Percentiles rank a stretch among this genome's conserved stretches.
These are phyloP conservation scores for Sclerotinia nivalis DNA, from an alignment of 2,329 filamentous ascomycete species.

Conservation along the genomic window DNA sequence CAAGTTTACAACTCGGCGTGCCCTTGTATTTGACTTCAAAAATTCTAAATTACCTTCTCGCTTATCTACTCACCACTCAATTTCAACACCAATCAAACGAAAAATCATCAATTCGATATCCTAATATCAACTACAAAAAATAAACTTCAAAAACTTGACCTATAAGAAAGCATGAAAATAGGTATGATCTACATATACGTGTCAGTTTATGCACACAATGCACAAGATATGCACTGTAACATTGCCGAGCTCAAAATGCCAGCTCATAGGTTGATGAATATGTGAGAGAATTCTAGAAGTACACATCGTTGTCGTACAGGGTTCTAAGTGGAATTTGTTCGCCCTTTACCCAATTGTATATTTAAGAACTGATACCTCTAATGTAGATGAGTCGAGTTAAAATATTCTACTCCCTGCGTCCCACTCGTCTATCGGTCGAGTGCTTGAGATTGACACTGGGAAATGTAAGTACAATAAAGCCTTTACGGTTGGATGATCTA, in stretches of 20 bases:
- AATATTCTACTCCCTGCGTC: not conserved
- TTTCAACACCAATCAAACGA: slow-evolving; percentile 6
- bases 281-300: slow-evolving; percentile 15
- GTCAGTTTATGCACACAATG: slow-evolving; percentile 22
- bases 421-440: slow-evolving; percentile 26
- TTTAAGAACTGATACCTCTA: not conserved
- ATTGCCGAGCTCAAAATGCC: slow-evolving; percentile 20
- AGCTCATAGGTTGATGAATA: slow-evolving; percentile 16
- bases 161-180: not conserved
- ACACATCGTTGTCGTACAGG: slow-evolving; percentile 12
- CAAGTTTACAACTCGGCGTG: slow-evolving; percentile 1
- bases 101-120: not conserved
- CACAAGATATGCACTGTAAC: slow-evolving; percentile 21
- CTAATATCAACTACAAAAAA: not conserved
- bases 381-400: not conserved
- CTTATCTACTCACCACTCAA: not conserved
- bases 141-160: not conserved
- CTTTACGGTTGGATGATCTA: not conserved
- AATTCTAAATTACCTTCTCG: not conserved
- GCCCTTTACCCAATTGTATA: not conserved
- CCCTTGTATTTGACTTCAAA: not conserved
- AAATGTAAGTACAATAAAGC: slow-evolving; percentile 11
- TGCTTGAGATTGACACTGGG: slow-evolving; percentile 32
- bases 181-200: slow-evolving; percentile 18
- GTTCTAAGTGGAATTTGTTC: not conserved